phyloP scores from a whole-genome alignment of 176 grass and related monocot genomes.

The Zoysia pacifica region DNA sequence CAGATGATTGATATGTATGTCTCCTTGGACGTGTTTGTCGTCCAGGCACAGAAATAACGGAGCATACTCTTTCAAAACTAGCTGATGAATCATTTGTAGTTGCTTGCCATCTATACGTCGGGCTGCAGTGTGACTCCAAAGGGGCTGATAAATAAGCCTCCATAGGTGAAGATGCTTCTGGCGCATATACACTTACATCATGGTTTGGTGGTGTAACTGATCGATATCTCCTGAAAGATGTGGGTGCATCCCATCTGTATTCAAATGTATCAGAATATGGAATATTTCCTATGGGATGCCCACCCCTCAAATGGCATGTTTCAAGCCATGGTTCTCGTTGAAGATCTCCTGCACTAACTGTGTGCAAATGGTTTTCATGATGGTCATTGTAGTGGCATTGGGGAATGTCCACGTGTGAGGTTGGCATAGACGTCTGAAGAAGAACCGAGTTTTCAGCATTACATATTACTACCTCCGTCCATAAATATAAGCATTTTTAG shows the following conservation, averaged over 20 bases:
- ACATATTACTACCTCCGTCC: not conserved
- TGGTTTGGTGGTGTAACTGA: constrained; percentile 49
- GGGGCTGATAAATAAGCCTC: constrained; percentile 30
- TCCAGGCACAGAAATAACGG: constrained; percentile 56
- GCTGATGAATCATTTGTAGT: constrained; percentile 17
- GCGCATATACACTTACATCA: constrained; percentile 21
- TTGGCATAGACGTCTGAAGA: constrained; percentile 32
- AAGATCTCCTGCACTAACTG: constrained; percentile 41
- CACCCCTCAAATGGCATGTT: constrained; percentile 32
- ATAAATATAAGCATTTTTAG: too few relatives aligned
- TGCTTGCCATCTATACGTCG: constrained; percentile 27
- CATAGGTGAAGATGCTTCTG: constrained; percentile 34
- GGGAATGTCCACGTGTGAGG: constrained; percentile 35
- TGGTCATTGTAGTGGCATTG: constrained; percentile 35
- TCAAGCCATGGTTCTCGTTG: constrained; percentile 44
- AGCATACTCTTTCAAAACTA: constrained; percentile 42
- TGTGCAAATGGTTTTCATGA: constrained; percentile 16
- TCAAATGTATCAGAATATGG: constrained; percentile 38
- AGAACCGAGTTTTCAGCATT: not conserved
- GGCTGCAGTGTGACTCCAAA: constrained; percentile 23
- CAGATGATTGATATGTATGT: constrained; percentile 38
- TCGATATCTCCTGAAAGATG: constrained; percentile 39
- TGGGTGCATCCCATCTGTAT: constrained; percentile 28
- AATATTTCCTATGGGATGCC: constrained; percentile 23
- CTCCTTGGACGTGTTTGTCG: constrained; percentile 23